Evolutionary conservation across 1,139 yeast genomes (phyloP).

Genomic region (Lodderomyces beijingensis): DNA sequence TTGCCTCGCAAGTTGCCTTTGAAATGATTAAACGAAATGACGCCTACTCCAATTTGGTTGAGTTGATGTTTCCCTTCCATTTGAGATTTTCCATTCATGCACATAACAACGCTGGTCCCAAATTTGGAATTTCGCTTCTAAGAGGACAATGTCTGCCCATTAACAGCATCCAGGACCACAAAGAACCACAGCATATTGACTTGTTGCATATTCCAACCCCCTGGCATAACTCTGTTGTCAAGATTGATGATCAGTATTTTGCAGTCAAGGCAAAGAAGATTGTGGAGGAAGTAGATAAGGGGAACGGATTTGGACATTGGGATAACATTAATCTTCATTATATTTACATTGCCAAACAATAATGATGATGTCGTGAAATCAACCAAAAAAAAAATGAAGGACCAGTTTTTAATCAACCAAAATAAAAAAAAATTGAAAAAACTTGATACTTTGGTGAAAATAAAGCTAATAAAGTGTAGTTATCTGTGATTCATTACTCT

Average conservation of each 20-base stretch:
- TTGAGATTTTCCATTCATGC: constrained; percentile 59
- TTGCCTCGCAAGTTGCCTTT: constrained; percentile 51
- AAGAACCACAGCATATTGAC: constrained; percentile 35
- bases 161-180: constrained; percentile 25
- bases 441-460: too few relatives aligned
- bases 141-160: constrained; percentile 35
- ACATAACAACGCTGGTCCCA: constrained; percentile 54
- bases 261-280: constrained; percentile 28
- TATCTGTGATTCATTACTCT: too few relatives aligned
- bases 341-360: constrained; percentile 10
- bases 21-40: constrained; percentile 63
- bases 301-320: constrained; percentile 25
- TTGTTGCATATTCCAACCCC: constrained; percentile 62
- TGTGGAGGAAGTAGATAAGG: constrained; percentile 19
- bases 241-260: constrained; percentile 24
- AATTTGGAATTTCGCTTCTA: constrained; percentile 51
- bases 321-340: constrained; percentile 14
- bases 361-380: not conserved
- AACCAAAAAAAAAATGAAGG: constrained; percentile 1
- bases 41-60: constrained; percentile 61
- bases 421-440: not conserved
- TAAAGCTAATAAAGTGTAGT: too few relatives aligned
- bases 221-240: constrained; percentile 58
- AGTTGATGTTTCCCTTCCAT: constrained; percentile 55
- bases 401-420: too few relatives aligned